A percentile compares a stretch with the other conserved stretches of the same genome.
Evolutionary conservation across 2,329 filamentous ascomycete species (phyloP).

Genomic region (Grosmannia huntii): DNA sequence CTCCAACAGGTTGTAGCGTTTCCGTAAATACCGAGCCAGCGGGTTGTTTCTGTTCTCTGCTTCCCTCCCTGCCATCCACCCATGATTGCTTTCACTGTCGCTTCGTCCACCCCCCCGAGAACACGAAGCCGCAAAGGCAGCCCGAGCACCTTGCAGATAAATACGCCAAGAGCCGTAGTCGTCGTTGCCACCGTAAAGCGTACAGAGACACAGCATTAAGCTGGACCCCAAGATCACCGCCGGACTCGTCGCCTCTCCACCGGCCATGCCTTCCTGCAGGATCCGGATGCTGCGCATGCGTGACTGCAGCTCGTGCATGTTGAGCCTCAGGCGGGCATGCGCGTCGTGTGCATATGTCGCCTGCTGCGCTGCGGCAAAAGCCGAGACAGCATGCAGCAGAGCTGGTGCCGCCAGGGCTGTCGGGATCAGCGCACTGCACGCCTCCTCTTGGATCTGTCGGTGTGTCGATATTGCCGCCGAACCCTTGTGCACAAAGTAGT

Average conservation of each 20-base stretch:
- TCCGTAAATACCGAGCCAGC: not conserved
- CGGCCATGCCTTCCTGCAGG: not conserved
- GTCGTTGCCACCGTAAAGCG: slow-evolving; percentile 1
- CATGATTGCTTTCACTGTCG: not conserved
- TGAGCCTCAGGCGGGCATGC: not conserved
- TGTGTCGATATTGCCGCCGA: not conserved
- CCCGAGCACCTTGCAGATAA: not conserved
- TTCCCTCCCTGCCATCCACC: too few relatives aligned
- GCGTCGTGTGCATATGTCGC: not conserved
- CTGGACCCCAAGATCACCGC: not conserved
- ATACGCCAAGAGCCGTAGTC: slow-evolving; percentile 2
- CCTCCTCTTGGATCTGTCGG: slow-evolving; percentile 2
- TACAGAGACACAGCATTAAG: slow-evolving; percentile 1
- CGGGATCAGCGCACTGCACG: not conserved
- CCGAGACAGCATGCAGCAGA: not conserved
- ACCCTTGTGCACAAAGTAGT: slow-evolving; percentile 1
- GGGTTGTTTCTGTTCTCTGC: not conserved
- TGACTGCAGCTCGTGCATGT: not conserved
- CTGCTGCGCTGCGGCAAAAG: slow-evolving; percentile 1
- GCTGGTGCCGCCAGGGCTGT: not conserved
- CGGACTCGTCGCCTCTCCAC: not conserved
- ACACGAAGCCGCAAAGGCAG: not conserved
- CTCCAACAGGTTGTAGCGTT: slow-evolving; percentile 1
- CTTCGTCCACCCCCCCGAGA: not conserved
- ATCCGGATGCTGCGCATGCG: slow-evolving; percentile 1